A percentile compares a stretch with the other conserved stretches of the same genome.
Conservation (phyloP, 192 early-diverging fungal species). For the Umbelopsis sp. region DNA sequence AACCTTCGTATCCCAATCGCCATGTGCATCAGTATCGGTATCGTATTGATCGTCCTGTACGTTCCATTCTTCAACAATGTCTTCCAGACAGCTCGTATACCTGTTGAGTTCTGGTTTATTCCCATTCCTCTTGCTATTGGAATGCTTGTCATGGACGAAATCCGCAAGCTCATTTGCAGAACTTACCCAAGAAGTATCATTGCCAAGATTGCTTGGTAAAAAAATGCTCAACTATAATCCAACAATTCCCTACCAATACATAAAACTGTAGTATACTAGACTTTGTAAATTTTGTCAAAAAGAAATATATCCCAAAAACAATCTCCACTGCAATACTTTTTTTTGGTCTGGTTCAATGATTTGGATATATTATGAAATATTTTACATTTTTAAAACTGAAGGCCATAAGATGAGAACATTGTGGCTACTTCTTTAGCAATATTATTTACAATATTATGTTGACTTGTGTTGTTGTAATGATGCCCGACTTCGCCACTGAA, state of each 20-base stretch:
- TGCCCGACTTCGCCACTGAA: too few species aligned
- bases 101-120: slow-evolving; percentile 63
- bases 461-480: too few species aligned
- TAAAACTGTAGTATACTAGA: neutral
- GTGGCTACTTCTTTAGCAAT: too few species aligned
- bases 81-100: slow-evolving; percentile 58
- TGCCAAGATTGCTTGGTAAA: slow-evolving; percentile 65
- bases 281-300: neutral
- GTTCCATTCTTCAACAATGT: slow-evolving; percentile 53
- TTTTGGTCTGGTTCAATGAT: too few species aligned
- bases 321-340: too few species aligned
- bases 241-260: neutral
- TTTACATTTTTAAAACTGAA: too few species aligned
- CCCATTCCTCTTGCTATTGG: slow-evolving; percentile 56
- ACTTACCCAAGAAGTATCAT: slow-evolving; percentile 50
- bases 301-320: neutral
- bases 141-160: slow-evolving; percentile 63
- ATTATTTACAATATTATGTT: too few species aligned
- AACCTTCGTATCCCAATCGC: slow-evolving; percentile 60
- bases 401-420: too few species aligned
- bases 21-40: slow-evolving; percentile 42
- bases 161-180: slow-evolving; percentile 56
- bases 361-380: too few species aligned
- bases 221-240: neutral
- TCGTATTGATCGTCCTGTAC: slow-evolving; percentile 49